Base-by-base conservation (phyloP, 2,329 filamentous ascomycete species). In the Xylaria digitata region DNA sequence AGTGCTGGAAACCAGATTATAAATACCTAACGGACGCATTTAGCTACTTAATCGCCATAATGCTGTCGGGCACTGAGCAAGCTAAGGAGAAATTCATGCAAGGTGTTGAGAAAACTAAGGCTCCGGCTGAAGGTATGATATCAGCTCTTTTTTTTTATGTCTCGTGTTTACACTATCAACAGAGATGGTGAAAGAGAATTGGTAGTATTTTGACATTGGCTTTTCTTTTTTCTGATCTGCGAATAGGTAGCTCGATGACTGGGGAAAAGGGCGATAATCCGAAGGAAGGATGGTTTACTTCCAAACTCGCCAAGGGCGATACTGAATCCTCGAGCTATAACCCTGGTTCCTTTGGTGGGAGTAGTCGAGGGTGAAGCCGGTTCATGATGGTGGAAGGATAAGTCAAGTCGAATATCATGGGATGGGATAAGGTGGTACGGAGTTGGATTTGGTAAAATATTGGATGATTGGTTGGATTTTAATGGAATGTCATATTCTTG, bases 31-130 rank as follows among this genome's bases (percentile, higher is more conserved):
- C 46, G 13, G 26, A 6, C 46, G 15, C 13, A 49, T 30, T 26
- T 23, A 30, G 46, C 15, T 19, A 5, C 42, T 45, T 19, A 45
- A 6, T 19, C 19, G 32, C 48, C 46, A 48, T n/a, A 3, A 64
- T 64, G 61, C 65, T 61, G 19, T 68, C 62, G 3, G 57, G 62
- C 21, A 61, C 57, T 9, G 30, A 53, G 4, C 5, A 65, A 52
- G 61, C 65, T 11, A 62, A 68, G 34, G 56, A 61, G 45, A 68
- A 65, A 23, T 68, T 61, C 57, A 19, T 5, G 48, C 43, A 65
- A 19, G 62, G 56, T 11, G 30, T 68, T 13, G 65, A 61, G 56
- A 68, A 68, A 53, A 65, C 65, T 2, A 50, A 40, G 53, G 56
- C 55, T 11, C 5, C 65, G 6, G 61, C 61, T 42, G 37, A 57